Evolutionary conservation across 1,284 basidiomycete species (phyloP).

Genomic region (Ceratobasidium theobromae): DNA sequence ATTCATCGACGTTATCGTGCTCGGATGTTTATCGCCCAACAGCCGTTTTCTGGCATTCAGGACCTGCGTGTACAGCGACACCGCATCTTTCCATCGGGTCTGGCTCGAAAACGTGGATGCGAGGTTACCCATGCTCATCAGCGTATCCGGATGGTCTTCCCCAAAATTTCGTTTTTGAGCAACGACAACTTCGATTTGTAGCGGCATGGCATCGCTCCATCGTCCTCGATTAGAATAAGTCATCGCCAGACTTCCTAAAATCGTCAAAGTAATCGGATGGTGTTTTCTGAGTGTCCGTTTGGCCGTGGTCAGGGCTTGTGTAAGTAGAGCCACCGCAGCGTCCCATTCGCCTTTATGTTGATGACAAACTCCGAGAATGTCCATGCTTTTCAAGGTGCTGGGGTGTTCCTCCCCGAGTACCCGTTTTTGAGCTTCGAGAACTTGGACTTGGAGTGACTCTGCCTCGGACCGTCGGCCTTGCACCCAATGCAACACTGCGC

Average conservation of each 20-base stretch:
- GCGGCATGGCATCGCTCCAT: not conserved
- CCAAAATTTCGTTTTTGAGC: not conserved
- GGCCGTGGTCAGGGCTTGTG: no score
- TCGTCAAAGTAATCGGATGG: no score
- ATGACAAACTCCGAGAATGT: no score
- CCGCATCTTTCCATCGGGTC: not conserved
- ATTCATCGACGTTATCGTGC: not conserved
- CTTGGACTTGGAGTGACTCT: no score
- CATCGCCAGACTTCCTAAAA: not conserved
- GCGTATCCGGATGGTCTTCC: not conserved
- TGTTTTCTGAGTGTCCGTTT: no score
- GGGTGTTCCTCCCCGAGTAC: no score
- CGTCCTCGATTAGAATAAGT: not conserved
- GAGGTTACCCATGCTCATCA: not conserved
- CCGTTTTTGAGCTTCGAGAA: no score
- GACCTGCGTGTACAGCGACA: not conserved
- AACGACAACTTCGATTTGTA: not conserved
- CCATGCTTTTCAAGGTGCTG: no score
- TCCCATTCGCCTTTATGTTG: no score
- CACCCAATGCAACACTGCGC: not conserved
- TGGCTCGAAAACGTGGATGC: not conserved
- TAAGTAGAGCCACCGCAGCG: no score
- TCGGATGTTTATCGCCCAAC: not conserved
- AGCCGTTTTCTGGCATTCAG: not conserved
- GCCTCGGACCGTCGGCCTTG: constrained; percentile 1